Conservation (phyloP, 1,284 basidiomycete genomes). For the Anthracocystis panici-leucophaei region DNA sequence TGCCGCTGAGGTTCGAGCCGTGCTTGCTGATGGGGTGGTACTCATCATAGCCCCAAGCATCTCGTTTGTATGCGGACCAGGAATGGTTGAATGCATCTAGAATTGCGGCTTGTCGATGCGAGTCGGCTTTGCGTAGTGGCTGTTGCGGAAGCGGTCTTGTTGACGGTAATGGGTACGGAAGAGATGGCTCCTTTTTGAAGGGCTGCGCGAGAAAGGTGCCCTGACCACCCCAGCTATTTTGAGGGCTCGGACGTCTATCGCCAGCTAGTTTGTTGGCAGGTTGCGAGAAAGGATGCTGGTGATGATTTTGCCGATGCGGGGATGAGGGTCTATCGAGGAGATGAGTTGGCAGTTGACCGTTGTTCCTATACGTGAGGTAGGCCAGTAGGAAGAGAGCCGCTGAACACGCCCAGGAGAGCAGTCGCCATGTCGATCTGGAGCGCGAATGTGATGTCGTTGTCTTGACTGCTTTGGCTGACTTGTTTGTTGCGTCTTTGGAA, state of each 20-base stretch:
- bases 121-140: conserved; percentile 50
- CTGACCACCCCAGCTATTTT: conserved; percentile 7
- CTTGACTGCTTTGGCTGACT: not conserved
- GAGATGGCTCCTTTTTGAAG: conserved; percentile 21
- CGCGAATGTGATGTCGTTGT: not conserved
- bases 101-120: conserved; percentile 49
- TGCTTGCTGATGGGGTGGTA: conserved; percentile 63
- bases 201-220: not conserved
- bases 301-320: not conserved
- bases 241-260: not conserved
- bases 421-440: conserved; percentile 11
- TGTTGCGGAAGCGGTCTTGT: conserved; percentile 43
- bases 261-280: not conserved
- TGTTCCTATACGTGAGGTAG: conserved; percentile 33
- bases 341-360: conserved; percentile 21
- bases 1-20: conserved; percentile 61
- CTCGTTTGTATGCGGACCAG: conserved; percentile 62
- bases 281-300: conserved; percentile 12
- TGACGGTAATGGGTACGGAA: conserved; percentile 49
- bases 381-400: conserved; percentile 31
- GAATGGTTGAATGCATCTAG: conserved; percentile 61
- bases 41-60: conserved; percentile 68
- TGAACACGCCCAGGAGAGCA: conserved; percentile 25
- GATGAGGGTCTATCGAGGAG: conserved; percentile 1
- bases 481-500: not conserved